Conservation (phyloP, 1,284 basidiomycete genomes). For the Malassezia equina region DNA sequence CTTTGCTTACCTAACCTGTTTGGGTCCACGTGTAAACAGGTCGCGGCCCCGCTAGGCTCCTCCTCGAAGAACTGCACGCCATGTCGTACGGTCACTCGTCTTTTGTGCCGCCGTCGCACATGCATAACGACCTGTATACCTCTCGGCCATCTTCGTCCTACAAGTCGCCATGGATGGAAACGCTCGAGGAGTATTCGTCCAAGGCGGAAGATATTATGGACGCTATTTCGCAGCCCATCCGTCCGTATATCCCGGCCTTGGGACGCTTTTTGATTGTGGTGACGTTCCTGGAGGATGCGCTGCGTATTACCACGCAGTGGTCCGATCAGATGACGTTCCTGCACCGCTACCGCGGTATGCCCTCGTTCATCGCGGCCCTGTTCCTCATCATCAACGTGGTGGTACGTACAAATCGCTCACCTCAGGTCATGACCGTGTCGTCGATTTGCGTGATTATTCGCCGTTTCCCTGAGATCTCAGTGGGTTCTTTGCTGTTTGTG, state of each 20-base stretch:
- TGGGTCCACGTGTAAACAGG: background rate
- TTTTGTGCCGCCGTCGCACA: constrained; percentile 14
- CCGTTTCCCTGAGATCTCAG: constrained; percentile 75
- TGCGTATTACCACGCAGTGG: constrained; percentile 90
- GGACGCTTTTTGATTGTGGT: constrained; percentile 95
- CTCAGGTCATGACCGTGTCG: constrained; percentile 62
- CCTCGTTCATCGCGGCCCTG: constrained; percentile 81
- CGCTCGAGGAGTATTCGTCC: constrained; percentile 62
- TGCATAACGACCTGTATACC: constrained; percentile 1
- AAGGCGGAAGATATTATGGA: constrained; percentile 85
- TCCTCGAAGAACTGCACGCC: background rate
- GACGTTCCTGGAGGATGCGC: constrained; percentile 92
- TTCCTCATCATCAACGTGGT: constrained; percentile 87
- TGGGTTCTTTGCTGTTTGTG: constrained; percentile 76
- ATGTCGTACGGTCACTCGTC: constrained; percentile 16
- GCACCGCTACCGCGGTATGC: constrained; percentile 70
- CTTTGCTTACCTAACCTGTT: background rate
- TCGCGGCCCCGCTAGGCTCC: background rate
- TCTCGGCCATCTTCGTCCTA: background rate
- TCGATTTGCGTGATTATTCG: constrained; percentile 82
- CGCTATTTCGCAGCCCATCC: constrained; percentile 81
- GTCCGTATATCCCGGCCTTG: constrained; percentile 85
- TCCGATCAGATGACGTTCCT: constrained; percentile 70
- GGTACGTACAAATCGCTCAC: constrained; percentile 41
- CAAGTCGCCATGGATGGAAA: constrained; percentile 57